Evolutionary conservation across 2,329 filamentous ascomycete species (phyloP).

Genomic region (Penicillium sp.): DNA sequence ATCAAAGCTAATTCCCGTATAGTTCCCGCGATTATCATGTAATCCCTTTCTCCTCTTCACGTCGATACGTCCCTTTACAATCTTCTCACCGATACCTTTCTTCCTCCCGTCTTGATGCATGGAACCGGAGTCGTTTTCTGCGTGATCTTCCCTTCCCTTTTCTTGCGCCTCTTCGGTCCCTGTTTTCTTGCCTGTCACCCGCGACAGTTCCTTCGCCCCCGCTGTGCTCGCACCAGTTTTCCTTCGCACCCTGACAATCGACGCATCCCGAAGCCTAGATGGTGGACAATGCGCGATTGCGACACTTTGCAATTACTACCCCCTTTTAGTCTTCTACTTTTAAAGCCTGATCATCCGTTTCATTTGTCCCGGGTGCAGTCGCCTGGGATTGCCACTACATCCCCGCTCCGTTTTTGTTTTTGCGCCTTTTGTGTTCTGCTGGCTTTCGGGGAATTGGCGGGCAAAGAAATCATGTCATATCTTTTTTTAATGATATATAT

Average conservation of each 20-base stretch:
- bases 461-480: constrained; percentile 28
- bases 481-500: constrained; percentile 37
- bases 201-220: constrained; percentile 16
- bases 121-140: constrained; percentile 39
- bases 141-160: constrained; percentile 27
- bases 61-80: constrained; percentile 28
- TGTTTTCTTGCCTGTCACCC: constrained; percentile 18
- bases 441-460: constrained; percentile 20
- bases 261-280: constrained; percentile 31
- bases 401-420: constrained; percentile 16
- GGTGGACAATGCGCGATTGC: constrained; percentile 26
- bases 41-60: constrained; percentile 30
- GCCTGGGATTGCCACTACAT: constrained; percentile 9
- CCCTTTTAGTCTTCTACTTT: constrained; percentile 20
- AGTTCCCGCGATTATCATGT: constrained; percentile 53
- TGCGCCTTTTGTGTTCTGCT: constrained; percentile 16
- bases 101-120: constrained; percentile 34
- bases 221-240: constrained; percentile 16
- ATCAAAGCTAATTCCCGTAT: constrained; percentile 9
- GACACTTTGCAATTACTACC: constrained; percentile 20
- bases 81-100: constrained; percentile 27
- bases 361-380: background rate
- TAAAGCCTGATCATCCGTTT: background rate
- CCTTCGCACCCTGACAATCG: constrained; percentile 15
- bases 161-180: constrained; percentile 12